Percentiles rank a stretch among this genome's conserved stretches.
phyloP scores from a whole-genome alignment of 2,329 filamentous ascomycete genomes.

The Exophiala bonariae region DNA sequence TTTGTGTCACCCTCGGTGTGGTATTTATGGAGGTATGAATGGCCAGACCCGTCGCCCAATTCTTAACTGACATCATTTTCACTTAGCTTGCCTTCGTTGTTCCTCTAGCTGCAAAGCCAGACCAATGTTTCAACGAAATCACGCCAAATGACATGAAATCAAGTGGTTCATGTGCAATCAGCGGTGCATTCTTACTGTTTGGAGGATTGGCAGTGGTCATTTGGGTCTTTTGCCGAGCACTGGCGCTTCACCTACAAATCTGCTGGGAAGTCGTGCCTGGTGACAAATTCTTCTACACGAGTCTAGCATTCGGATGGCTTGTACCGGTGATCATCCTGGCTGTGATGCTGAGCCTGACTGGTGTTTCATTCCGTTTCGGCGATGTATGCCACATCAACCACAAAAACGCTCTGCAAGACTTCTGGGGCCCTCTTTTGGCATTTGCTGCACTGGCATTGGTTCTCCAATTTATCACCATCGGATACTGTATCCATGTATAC shows the following conservation, averaged over 20 bases:
- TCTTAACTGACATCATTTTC: slow-evolving; percentile 18
- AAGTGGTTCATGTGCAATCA: slow-evolving; percentile 79
- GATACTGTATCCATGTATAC: slow-evolving; percentile 94
- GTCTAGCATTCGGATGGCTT: slow-evolving; percentile 79
- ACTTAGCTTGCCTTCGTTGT: slow-evolving; percentile 82
- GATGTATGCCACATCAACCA: slow-evolving; percentile 94
- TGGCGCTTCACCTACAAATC: slow-evolving; percentile 94
- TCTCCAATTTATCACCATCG: slow-evolving; percentile 79
- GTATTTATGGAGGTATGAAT: slow-evolving; percentile 74
- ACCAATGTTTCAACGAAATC: slow-evolving; percentile 84
- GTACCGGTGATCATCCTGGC: slow-evolving; percentile 75
- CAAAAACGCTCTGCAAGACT: slow-evolving; percentile 74
- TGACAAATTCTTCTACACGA: slow-evolving; percentile 81
- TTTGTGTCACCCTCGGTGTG: slow-evolving; percentile 76
- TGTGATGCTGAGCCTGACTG: slow-evolving; percentile 77
- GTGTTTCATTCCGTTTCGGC: slow-evolving; percentile 92
- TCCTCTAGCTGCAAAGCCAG: slow-evolving; percentile 73
- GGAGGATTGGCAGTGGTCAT: slow-evolving; percentile 82
- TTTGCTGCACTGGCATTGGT: slow-evolving; percentile 76
- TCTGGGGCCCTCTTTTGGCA: slow-evolving; percentile 85
- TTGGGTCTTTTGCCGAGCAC: slow-evolving; percentile 87
- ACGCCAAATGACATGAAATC: slow-evolving; percentile 92
- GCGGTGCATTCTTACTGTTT: slow-evolving; percentile 79
- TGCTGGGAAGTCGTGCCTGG: slow-evolving; percentile 95
- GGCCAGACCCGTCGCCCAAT: not conserved